Percentiles rank a stretch among this genome's conserved stretches.
Conservation (phyloP, 2,329 filamentous ascomycete species). For the Botrytis tulipae region DNA sequence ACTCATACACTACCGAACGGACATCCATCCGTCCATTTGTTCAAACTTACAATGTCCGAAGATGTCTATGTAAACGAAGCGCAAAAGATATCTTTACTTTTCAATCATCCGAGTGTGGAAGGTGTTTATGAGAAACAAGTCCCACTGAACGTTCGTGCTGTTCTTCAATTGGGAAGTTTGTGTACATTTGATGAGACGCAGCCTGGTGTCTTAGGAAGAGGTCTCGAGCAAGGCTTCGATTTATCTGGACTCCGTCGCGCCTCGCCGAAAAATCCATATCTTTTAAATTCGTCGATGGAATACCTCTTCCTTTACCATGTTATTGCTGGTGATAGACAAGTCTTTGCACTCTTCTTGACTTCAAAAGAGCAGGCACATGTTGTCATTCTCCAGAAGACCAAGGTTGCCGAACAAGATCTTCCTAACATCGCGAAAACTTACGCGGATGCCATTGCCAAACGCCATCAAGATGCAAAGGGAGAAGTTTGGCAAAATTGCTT, state of each 20-base stretch:
- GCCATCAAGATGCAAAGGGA: slow-evolving; percentile 63
- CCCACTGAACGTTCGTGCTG: slow-evolving; percentile 79
- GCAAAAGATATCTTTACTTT: slow-evolving; percentile 76
- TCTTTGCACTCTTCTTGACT: slow-evolving; percentile 92
- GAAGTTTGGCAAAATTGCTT: slow-evolving; percentile 79
- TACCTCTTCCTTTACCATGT: slow-evolving; percentile 96
- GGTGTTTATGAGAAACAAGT: slow-evolving; percentile 96
- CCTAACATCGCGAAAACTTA: slow-evolving; percentile 92
- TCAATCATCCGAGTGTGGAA: slow-evolving; percentile 92
- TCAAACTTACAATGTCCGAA: slow-evolving; percentile 89
- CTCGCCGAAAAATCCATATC: slow-evolving; percentile 68
- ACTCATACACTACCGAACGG: slow-evolving; percentile 92
- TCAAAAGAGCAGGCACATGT: slow-evolving; percentile 77
- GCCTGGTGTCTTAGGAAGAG: slow-evolving; percentile 85
- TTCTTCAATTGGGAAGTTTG: slow-evolving; percentile 84
- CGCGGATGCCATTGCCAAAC: slow-evolving; percentile 66
- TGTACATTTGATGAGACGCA: slow-evolving; percentile 94
- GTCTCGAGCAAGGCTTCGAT: slow-evolving; percentile 91
- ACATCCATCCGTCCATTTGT: slow-evolving; percentile 88
- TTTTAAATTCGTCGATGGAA: slow-evolving; percentile 69
- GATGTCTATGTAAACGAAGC: slow-evolving; percentile 81
- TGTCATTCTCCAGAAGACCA: slow-evolving; percentile 79
- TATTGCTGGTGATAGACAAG: slow-evolving; percentile 82
- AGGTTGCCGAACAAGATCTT: slow-evolving; percentile 75
- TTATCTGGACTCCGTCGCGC: slow-evolving; percentile 70